phyloP scores from a whole-genome alignment of 345 rosid genomes.

The Hibiscus syriacus region DNA sequence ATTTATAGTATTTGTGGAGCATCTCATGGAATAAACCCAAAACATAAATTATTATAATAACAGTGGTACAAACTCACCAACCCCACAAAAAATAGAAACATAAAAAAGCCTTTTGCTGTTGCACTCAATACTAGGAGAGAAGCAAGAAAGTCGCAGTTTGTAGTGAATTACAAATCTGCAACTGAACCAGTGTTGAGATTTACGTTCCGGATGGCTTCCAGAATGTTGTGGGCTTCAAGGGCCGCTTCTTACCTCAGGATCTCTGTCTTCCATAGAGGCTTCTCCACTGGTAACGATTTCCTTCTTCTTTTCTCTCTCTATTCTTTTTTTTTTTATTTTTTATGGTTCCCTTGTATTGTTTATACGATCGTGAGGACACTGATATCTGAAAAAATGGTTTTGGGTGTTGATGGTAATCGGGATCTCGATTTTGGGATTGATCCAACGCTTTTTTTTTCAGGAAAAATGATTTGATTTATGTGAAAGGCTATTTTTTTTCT shows the following conservation, averaged over 20 bases:
- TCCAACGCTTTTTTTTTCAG: conserved; percentile 12
- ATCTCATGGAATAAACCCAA: too few species aligned
- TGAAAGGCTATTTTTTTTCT: conserved; percentile 1
- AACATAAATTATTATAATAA: too few species aligned
- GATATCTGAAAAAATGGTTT: neutral
- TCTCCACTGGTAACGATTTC: conserved; percentile 49
- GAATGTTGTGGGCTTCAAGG: conserved; percentile 81
- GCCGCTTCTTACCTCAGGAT: conserved; percentile 86
- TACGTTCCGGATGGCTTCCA: conserved; percentile 49
- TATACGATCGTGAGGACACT: conserved; percentile 9
- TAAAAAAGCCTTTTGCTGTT: neutral
- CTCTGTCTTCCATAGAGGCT: conserved; percentile 64
- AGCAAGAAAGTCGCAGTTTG: neutral
- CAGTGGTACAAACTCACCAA: neutral
- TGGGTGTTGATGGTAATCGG: neutral
- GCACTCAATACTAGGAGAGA: neutral
- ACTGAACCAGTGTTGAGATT: neutral
- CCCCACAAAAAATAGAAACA: neutral
- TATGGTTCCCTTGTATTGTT: neutral
- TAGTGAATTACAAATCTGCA: too few species aligned
- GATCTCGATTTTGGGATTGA: conserved; percentile 22
- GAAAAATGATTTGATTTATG: conserved; percentile 20
- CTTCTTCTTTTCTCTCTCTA: neutral
- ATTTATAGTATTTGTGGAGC: too few species aligned
- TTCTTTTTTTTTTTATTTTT: neutral